These are phyloP conservation scores for Metschnikowia dekortorum DNA, from an alignment of 805 yeast species.

Conservation along the genomic window DNA sequence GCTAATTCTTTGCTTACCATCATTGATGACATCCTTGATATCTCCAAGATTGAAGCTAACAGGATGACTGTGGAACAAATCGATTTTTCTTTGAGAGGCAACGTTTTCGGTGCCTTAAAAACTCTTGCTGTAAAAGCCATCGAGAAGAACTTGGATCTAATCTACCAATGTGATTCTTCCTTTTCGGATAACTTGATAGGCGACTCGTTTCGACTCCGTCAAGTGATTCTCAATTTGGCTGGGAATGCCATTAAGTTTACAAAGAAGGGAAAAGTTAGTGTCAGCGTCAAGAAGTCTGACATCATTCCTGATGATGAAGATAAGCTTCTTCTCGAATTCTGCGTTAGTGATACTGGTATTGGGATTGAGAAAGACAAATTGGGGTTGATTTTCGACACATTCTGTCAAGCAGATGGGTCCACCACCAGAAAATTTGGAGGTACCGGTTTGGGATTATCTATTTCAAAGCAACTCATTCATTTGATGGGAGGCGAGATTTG, in stretches of 20 bases:
- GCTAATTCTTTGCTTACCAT: conserved; percentile 83
- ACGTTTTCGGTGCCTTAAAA: conserved; percentile 85
- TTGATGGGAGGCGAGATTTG: conserved; percentile 93
- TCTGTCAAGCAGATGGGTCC: conserved; percentile 92
- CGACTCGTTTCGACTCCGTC: conserved; percentile 83
- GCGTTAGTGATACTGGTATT: conserved; percentile 88
- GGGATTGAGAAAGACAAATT: conserved; percentile 84
- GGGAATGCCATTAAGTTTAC: conserved; percentile 92
- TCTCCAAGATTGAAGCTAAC: conserved; percentile 89
- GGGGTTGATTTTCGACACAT: conserved; percentile 82
- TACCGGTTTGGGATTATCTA: conserved; percentile 84
- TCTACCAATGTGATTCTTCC: conserved; percentile 78
- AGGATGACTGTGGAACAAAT: conserved; percentile 90
- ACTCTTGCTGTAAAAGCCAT: conserved; percentile 87
- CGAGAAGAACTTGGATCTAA: conserved; percentile 75
- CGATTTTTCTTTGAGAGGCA: conserved; percentile 79
- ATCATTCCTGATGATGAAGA: conserved; percentile 29
- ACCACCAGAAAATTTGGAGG: conserved; percentile 92
- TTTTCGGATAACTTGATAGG: conserved; percentile 87
- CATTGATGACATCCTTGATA: conserved; percentile 86
- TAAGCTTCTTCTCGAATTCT: conserved; percentile 64
- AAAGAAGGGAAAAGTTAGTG: conserved; percentile 73
- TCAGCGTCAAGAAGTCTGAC: conserved; percentile 58
- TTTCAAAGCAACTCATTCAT: conserved; percentile 81
- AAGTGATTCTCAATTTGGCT: conserved; percentile 78